Base-by-base conservation (phyloP, 345 rosid species). In the Arabidopsis arenosa region DNA sequence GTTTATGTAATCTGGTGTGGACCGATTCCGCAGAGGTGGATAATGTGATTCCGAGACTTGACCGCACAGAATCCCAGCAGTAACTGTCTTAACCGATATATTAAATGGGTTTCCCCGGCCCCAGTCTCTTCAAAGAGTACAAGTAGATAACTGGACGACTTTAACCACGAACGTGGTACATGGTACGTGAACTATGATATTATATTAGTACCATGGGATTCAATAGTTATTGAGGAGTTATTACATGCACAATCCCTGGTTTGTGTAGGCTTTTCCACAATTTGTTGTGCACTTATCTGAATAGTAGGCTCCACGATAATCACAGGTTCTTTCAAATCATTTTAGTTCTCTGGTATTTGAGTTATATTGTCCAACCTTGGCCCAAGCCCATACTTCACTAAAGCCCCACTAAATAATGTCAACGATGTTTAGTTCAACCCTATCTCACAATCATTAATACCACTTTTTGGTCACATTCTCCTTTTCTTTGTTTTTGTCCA, bases 251-350 rank as follows among this genome's bases (percentile, higher is more conserved):
- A 17, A 41, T 91, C 91, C 98, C 91, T 81, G 77, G 86, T 80
- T 80, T 93, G 98, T 43, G 97, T 94, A 76, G 97, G 93, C 67
- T 89, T 89, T 82, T 48, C 98, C 98, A 65, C 97, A 94, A 60
- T 92, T 92, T 79, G 97, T 91, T 66, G 67, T 78, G 72, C 98
- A 94, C 66, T 94, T 94, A n/a, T 63, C 87, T 26, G 96, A 81
- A 79, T 62, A 13, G 71, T 92, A 94, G 53, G 97, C 81, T 55
- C 98, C 97, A 2, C 95, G 93, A 79, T 94, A 94, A 65, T 94
- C 92, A 71, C 98, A 94, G 33, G 55, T 70, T 18, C 13, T 58
- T 61, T 64, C 70, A 76, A 18, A 18, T 1, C 21, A 18, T 18
- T 18, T 18, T 18, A 36, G 63, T 36, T 56, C 21, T 56, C 9